phyloP scores from a whole-genome alignment of 2,329 filamentous ascomycete genomes.

The Xylariales sp. region DNA sequence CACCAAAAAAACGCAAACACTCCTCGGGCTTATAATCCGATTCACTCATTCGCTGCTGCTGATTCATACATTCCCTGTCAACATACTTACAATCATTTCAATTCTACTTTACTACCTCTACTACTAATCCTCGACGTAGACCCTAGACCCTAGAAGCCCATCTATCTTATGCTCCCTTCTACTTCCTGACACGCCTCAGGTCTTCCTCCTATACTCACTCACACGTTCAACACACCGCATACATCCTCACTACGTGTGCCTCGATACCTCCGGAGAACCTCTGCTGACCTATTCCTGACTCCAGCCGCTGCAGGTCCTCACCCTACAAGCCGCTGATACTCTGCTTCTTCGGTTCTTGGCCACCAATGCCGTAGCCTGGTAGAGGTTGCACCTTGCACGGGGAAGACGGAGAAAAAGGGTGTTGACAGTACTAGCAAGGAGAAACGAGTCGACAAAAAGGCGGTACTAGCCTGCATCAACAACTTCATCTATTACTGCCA shows the following conservation, averaged over 20 bases:
- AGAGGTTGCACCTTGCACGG: constrained; percentile 44
- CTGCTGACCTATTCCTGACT: constrained; percentile 44
- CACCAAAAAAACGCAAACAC: constrained; percentile 32
- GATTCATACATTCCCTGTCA: constrained; percentile 32
- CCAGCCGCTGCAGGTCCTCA: constrained; percentile 41
- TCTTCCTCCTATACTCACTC: constrained; percentile 19
- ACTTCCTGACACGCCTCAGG: constrained; percentile 9
- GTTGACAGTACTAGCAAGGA: constrained; percentile 14
- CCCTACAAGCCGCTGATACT: constrained; percentile 34
- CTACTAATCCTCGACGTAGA: constrained; percentile 22
- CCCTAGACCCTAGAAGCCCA: constrained; percentile 21
- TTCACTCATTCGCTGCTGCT: constrained; percentile 32
- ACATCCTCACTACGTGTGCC: constrained; percentile 12
- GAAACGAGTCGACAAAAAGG: constrained; percentile 16
- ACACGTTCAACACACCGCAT: constrained; percentile 8
- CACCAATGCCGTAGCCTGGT: constrained; percentile 48
- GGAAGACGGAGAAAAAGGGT: constrained; percentile 27
- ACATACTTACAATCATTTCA: constrained; percentile 20
- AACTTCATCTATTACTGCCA: constrained; percentile 31
- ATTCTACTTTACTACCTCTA: constrained; percentile 21
- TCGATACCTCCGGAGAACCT: constrained; percentile 28
- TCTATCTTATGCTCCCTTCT: constrained; percentile 21
- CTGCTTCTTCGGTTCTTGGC: constrained; percentile 41
- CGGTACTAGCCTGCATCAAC: constrained; percentile 23
- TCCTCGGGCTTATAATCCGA: constrained; percentile 21